Evolutionary conservation across 345 rosid genomes (phyloP), one percentile per base, ranked within the genome.

Genomic region (Erucastrum elatum): DNA sequence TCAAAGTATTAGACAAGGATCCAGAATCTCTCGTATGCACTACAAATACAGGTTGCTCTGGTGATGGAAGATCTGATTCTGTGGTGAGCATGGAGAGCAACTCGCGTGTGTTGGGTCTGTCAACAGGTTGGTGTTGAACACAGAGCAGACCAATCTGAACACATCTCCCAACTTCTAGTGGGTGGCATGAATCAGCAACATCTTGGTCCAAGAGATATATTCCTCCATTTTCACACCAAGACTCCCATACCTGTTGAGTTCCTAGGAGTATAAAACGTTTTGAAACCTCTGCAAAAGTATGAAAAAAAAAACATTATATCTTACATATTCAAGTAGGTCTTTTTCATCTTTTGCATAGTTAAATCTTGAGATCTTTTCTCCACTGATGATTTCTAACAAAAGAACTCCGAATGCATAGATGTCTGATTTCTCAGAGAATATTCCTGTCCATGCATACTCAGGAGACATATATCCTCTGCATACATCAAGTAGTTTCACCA

Each of bases 331-430:
- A 70, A 70, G 64, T 49, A 77, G 80, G 25, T 61, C 51, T 70
- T 71, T 77, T 0, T 49, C 49, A 0, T 64, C 66, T 51, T 64
- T 56, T 1, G 60, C 71, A 77, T 26, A 51, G 25, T 39, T 44
- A 13, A 77, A 77, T 8, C 64, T 64, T 71, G 81, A 64, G 49
- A 77, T 77, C 72, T 64, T 77, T 4, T 71, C 49, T 1, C 75
- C 66, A 4, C 66, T 70, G 17, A 77, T 77, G 15, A 77, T 77
- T 49, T 77, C 80, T 26, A 70, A 10, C 49, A 86, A 33, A 33
- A 84, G 11, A 21, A 86, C 88, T 13, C 86, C 87, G 1, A 84
- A 86, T 79, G 86, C 83, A 21, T 84, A 86, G 1, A 87, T 80
- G 30, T 86, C 87, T 0, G 89, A 86, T 56, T 87, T 87, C 39